Base-by-base conservation (phyloP, 768 basidiomycete species). In the Termitomyces sp. region DNA sequence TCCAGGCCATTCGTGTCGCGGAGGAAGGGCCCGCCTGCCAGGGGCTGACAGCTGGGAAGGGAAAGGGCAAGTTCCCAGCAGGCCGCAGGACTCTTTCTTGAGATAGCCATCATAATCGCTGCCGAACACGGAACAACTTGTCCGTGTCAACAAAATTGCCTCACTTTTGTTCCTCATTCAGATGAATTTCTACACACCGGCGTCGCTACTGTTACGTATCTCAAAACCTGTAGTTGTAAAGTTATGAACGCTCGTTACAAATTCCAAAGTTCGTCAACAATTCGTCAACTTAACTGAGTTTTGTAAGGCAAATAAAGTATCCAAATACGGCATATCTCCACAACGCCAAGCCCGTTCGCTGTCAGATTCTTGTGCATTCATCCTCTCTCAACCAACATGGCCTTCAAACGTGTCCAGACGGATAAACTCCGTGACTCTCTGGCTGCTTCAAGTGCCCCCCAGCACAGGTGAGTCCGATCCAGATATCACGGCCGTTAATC, bases 1-100 rank as follows among this genome's bases (percentile, higher is more conserved):
- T 57, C 58, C 64, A 57, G 63, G 73, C 71, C 74, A 73, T 76
- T 67, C 69, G 66, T 30, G 58, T 50, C 43, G 45, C 45, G 24
- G 57, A 47, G 54, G 60, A 60, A 58, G 53, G 61, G 57, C 62
- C 64, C 62, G 58, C 64, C 64, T 54, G 60, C 57, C 62, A 53
- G 38, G 52, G 28, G 18, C 52, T 42, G 52, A 53, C 52, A 59
- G 56, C 54, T 59, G 61, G 52, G 36, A 28, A 40, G 49, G 22
- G 47, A 57, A 59, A 33, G 52, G 32, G 30, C 44, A 50, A 59
- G 48, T 58, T 59, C 55, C 47, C 56, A 58, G 52, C 53, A 44
- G 48, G 45, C 59, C 42, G 51, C 57, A 40, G 42, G 22, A 38
- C 49, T 53, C 45, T 32, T 55, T 55, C 35, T 48, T 28, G 45